These are phyloP conservation scores for Penicillium malachiteum DNA, from an alignment of 495 filamentous ascomycete genomes.

Conservation along the genomic window DNA sequence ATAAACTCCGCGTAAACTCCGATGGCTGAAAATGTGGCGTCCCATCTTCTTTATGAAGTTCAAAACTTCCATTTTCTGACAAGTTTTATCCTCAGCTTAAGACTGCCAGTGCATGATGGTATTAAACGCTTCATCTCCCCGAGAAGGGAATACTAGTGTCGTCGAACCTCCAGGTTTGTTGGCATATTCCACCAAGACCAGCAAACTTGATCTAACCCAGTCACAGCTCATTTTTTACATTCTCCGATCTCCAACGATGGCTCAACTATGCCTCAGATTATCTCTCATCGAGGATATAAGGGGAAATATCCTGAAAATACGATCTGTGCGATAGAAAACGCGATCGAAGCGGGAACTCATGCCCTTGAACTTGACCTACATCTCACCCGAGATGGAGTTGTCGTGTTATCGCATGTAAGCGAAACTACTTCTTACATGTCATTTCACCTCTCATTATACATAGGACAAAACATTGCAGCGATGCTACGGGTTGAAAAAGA, in stretches of 20 bases:
- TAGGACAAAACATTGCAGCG: slow-evolving; percentile 75
- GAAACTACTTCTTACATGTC: background rate
- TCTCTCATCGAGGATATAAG: slow-evolving; percentile 86
- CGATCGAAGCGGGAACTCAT: slow-evolving; percentile 69
- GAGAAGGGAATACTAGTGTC: background rate
- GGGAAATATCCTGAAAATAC: slow-evolving; percentile 81
- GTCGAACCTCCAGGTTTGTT: too few species aligned
- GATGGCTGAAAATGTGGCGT: background rate
- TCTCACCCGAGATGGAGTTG: slow-evolving; percentile 74
- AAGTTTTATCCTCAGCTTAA: too few species aligned
- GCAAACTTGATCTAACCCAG: background rate
- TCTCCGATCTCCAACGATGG: slow-evolving; percentile 4
- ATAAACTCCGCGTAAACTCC: slow-evolving; percentile 2
- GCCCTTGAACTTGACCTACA: slow-evolving; percentile 90
- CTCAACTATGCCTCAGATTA: slow-evolving; percentile 59
- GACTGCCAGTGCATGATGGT: too few species aligned
- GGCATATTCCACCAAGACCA: background rate
- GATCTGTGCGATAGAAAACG: slow-evolving; percentile 71
- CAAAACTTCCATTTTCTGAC: background rate
- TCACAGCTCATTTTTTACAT: slow-evolving; percentile 17
- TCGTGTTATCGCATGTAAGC: slow-evolving; percentile 80
- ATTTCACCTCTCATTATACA: slow-evolving; percentile 2
- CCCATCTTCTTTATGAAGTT: background rate
- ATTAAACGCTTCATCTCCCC: background rate
- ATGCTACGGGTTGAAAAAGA: slow-evolving; percentile 70